Evolutionary conservation across 2,329 filamentous ascomycete species (phyloP), one percentile per base, ranked within the genome.

Genomic region (Triangularia verruculosa): DNA sequence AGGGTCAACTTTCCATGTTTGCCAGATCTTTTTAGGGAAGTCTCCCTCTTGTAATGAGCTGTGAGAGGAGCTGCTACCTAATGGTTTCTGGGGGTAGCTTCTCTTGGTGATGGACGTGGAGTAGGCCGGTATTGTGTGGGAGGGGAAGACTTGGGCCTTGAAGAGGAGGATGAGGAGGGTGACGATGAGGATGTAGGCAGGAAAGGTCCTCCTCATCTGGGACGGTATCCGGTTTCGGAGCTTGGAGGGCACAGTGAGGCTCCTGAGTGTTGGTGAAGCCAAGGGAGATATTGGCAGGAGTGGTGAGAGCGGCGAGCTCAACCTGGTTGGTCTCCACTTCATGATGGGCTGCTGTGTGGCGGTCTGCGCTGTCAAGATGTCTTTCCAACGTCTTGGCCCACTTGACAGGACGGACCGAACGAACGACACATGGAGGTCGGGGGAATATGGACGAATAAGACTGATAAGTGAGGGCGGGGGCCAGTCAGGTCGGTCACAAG

Each of bases 11-110:
- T 91, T 92, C 89, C 89, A 92, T 0, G 86, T 89, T 74, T 92
- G 89, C 89, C 89, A 92, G 68, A 92, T 89, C 75, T 91, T 92
- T 61, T 81, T 81, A 6, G 82, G 89, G 69, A 87, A 91, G 20
- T 72, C 69, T 32, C 22, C 53, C 28, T 68, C 68, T n/a, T 27
- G 39, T 22, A 20, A 17, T 32, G 57, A 55, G 34, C 59, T 57
- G 20, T 61, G 63, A 22, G 43, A 22, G 32, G 12, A 52, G 51
- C 32, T 59, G 52, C 56, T 22, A 24, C 54, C 17, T 57, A 54
- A 11, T 2, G 51, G 51, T 17, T 8, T 61, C 27, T 7, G 63
- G 28, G 6, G 66, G 67, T 12, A 63, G 12, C 53, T 17, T 7
- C 57, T n/a, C n/a, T 30, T 59, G 11, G 39, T 43, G 56, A 47